Evolutionary conservation across 768 basidiomycete species (phyloP), one percentile per base, ranked within the genome.

Genomic region (Kwoniella shandongensis): DNA sequence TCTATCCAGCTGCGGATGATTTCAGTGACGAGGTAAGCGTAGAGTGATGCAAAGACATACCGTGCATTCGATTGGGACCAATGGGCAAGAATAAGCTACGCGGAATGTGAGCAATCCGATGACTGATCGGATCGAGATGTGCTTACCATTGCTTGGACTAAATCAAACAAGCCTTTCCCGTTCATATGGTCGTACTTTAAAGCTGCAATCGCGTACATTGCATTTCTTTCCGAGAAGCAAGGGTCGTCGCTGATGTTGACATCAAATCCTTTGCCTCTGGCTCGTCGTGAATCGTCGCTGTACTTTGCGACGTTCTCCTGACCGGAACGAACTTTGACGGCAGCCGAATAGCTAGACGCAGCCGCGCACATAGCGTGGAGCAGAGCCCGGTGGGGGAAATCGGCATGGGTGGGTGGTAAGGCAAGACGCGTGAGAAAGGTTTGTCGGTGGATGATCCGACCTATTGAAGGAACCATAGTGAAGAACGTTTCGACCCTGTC

Each of bases 341-440:
- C 85, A 7, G 85, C 83, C 0, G 87, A 87, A 62, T 88, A 91
- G 23, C 88, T 78, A 57, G 86, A 86, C 18, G 86, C 84, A 39
- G 86, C 81, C 1, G 88, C 89, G 74, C 89, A 90, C 48, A 92
- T 87, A 11, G 88, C 88, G 70, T 92, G 89, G 0, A 92, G 80
- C 41, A 90, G 76, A 7, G 85, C 81, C 4, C 81, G 69, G 29
- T 81, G 80, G 10, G 90, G 90, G 65, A 89, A 92, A 56, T 85
- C 84, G 2, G 85, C 81, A 64, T 89, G 87, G 22, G 79, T 81
- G 0, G 86, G 85, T 1, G 86, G 83, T 4, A 88, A 77, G 0
- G 82, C 76, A 29, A 91, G 81, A 1, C 84, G 80, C 12, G 82
- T 78, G 72, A 87, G 79, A 67, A 91, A 90, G 26, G 80, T 83